These are phyloP conservation scores for Candolleomyces efflorescens DNA, from an alignment of 768 basidiomycete species.

Conservation along the genomic window DNA sequence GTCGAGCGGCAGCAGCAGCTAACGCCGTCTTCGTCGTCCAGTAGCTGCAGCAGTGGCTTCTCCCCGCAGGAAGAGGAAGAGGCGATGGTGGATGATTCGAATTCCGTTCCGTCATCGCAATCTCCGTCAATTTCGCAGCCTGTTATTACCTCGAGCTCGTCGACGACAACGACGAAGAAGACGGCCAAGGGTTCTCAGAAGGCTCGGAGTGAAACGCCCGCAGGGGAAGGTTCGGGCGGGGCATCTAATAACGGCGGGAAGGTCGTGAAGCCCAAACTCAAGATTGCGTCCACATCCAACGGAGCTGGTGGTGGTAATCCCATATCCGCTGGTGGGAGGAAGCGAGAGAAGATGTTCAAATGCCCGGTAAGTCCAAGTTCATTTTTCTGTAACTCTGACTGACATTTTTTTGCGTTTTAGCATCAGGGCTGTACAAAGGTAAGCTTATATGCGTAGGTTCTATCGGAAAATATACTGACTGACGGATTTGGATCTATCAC, in stretches of 20 bases:
- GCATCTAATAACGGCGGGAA: conserved; percentile 1
- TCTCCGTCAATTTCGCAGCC: neutral
- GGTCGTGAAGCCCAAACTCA: neutral
- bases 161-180: neutral
- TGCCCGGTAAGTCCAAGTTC: conserved; percentile 39
- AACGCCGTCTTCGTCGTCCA: neutral
- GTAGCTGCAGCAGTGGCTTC: too few species aligned
- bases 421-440: conserved; percentile 53
- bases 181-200: neutral
- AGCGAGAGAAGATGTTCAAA: conserved; percentile 41
- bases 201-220: neutral
- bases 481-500: neutral
- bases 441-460: too few species aligned
- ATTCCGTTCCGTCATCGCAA: neutral
- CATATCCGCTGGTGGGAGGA: conserved; percentile 7
- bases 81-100: neutral
- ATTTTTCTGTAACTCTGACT: neutral
- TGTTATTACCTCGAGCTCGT: neutral
- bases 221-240: neutral
- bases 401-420: conserved; percentile 12
- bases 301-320: conserved; percentile 1
- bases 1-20: neutral
- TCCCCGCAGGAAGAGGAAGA: neutral
- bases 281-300: neutral
- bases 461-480: neutral